Conservation (phyloP, 2,329 filamentous ascomycete species). For the Trichothecium sympodiale region DNA sequence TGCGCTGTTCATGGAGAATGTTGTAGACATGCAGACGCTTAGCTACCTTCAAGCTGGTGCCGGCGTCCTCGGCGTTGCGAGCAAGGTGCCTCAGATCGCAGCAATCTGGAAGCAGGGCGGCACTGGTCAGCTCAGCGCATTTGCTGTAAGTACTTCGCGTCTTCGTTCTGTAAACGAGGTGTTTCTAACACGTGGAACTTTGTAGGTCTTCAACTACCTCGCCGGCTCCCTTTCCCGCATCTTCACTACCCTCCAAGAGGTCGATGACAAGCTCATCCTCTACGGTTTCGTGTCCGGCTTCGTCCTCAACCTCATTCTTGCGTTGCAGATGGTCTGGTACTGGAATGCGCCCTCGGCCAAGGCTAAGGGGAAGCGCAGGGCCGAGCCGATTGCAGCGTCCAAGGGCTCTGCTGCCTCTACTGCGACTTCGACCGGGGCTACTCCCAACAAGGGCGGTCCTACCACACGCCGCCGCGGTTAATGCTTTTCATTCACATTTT, state of each 20-base stretch:
- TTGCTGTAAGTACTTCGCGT: conserved; percentile 79
- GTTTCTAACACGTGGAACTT: conserved; percentile 1
- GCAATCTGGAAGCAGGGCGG: conserved; percentile 77
- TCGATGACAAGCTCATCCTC: conserved; percentile 90
- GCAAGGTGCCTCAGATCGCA: conserved; percentile 87
- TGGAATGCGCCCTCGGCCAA: conserved; percentile 63
- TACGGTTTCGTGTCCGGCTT: conserved; percentile 93
- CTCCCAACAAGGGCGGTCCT: conserved; percentile 26
- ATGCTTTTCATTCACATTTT: conserved; percentile 1
- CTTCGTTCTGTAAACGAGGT: too few species aligned
- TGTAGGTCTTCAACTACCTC: conserved; percentile 95
- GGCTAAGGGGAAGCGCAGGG: conserved; percentile 30
- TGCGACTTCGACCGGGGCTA: conserved; percentile 12
- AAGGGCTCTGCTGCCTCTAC: conserved; percentile 15
- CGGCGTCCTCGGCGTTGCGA: conserved; percentile 71
- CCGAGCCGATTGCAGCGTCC: conserved; percentile 10
- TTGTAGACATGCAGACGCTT: conserved; percentile 58
- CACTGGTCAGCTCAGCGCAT: conserved; percentile 92
- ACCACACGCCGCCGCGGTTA: conserved; percentile 33
- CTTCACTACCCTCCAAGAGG: conserved; percentile 95
- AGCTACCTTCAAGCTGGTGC: conserved; percentile 74
- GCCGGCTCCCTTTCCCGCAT: conserved; percentile 85
- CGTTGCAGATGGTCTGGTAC: conserved; percentile 88
- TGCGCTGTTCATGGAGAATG: conserved; percentile 54
- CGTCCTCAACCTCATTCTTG: conserved; percentile 75